Evolutionary conservation across 208 protist species (phyloP).

Genomic region (Endotrypanum monterogeii): DNA sequence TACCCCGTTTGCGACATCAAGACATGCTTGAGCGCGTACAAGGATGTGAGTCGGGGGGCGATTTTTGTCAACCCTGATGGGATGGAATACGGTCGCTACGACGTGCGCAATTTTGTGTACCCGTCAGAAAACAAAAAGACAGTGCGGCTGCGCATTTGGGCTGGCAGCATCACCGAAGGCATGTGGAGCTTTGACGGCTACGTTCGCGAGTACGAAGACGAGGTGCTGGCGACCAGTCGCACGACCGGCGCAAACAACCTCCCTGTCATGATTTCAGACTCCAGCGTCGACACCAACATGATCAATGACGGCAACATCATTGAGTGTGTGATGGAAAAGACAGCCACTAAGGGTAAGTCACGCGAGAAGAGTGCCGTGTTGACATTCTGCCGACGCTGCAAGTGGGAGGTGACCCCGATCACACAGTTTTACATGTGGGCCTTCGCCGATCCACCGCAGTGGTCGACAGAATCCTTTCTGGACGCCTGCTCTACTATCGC

Average conservation of each 20-base stretch:
- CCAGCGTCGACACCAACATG: conserved; percentile 47
- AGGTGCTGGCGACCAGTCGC: conserved; percentile 38
- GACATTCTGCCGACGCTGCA: conserved; percentile 65
- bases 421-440: conserved; percentile 64
- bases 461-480: conserved; percentile 53
- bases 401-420: conserved; percentile 72
- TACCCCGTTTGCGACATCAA: conserved; percentile 66
- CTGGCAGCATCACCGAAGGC: conserved; percentile 26
- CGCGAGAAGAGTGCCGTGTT: conserved; percentile 39
- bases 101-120: conserved; percentile 81
- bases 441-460: conserved; percentile 50
- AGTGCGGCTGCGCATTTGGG: conserved; percentile 81
- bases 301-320: conserved; percentile 91
- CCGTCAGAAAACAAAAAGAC: conserved; percentile 54
- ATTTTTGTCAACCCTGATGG: conserved; percentile 86
- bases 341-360: conserved; percentile 31
- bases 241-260: conserved; percentile 32
- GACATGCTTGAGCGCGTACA: conserved; percentile 55
- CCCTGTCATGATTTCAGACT: conserved; percentile 59
- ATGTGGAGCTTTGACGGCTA: conserved; percentile 80
- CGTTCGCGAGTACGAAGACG: conserved; percentile 46
- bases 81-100: conserved; percentile 62
- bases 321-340: conserved; percentile 60
- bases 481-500: conserved; percentile 56
- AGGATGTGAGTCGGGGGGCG: conserved; percentile 49